Evolutionary conservation across 1,284 basidiomycete genomes (phyloP).

Genomic region (Apiotrichum mycotoxinovorans): DNA sequence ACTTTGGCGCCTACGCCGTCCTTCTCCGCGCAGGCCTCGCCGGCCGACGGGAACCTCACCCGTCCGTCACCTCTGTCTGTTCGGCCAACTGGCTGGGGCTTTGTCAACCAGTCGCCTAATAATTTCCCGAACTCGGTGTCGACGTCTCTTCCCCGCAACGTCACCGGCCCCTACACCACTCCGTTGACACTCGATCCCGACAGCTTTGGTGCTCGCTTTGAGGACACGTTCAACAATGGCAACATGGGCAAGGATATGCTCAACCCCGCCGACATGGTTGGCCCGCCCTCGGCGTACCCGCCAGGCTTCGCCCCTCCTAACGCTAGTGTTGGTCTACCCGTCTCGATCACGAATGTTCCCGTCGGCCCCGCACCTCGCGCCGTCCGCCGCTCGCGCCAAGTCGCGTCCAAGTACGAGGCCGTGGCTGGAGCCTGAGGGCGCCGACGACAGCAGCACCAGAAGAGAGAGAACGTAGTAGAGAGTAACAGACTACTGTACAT

Average conservation of each 20-base stretch:
- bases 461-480: background rate
- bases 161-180: background rate
- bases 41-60: background rate
- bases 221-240: background rate
- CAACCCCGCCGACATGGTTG: background rate
- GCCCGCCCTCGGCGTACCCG: background rate
- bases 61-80: background rate
- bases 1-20: background rate
- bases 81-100: background rate
- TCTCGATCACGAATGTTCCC: background rate
- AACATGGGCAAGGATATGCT: background rate
- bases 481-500: background rate
- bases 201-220: background rate
- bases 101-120: background rate
- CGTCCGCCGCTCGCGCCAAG: background rate
- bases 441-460: background rate
- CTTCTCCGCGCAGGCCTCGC: background rate
- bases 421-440: background rate
- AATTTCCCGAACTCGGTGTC: background rate
- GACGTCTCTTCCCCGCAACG: background rate
- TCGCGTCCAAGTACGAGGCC: conserved; percentile 1
- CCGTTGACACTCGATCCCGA: background rate
- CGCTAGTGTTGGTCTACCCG: background rate
- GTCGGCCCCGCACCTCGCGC: background rate
- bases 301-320: background rate